Base-by-base conservation (phyloP, 352 stramenopile genomes). In the Blastocystis sp. region DNA sequence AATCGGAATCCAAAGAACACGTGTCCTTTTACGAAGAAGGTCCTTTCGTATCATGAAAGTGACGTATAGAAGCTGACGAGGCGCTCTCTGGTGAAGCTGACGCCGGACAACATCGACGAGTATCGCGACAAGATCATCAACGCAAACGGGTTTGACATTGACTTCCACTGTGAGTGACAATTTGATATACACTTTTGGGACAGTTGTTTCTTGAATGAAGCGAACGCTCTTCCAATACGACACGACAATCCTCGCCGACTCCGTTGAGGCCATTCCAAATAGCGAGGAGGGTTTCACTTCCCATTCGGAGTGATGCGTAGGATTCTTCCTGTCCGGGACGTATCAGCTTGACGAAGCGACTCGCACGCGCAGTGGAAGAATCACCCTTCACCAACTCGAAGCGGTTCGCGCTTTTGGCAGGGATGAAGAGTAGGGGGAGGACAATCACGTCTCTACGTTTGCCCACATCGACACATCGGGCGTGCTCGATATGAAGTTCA, bases 1-100 rank as follows among this genome's bases (percentile, higher is more conserved):
- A 88, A 84, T 66, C 82, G 87, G n/a, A 76, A 87, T 69, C 89
- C 87, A 19, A 84, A 81, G 28, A 90, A 90, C 62, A 90, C 89
- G 2, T 90, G 89, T 76, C 89, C 89, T 11, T 90, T 90, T 64
- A 90, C 89, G 43, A 90, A 90, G 67, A 89, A 90, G 45, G 74
- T 84, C 2, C 3, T 21, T 2, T 11, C 5, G 21, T 11, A 45
- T 11, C 1, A 5, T 56, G 56, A n/a, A 52, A 4, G 40, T 41
- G 14, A 67, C n/a, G 38, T 21, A 53, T 84, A 84, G 74, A 89
- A 79, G 62, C 62, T 90, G 3, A 90, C 82, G 21, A 78, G 89
- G 19, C 76, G 89, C 41, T 84, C 78, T 28, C 60, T 90, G 2
- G 71, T 90, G 11, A 90, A 90, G 56, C 71, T 90, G 21, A 89